Conservation (phyloP, 1,284 basidiomycete genomes). For the Trichosporon coremiiforme region DNA sequence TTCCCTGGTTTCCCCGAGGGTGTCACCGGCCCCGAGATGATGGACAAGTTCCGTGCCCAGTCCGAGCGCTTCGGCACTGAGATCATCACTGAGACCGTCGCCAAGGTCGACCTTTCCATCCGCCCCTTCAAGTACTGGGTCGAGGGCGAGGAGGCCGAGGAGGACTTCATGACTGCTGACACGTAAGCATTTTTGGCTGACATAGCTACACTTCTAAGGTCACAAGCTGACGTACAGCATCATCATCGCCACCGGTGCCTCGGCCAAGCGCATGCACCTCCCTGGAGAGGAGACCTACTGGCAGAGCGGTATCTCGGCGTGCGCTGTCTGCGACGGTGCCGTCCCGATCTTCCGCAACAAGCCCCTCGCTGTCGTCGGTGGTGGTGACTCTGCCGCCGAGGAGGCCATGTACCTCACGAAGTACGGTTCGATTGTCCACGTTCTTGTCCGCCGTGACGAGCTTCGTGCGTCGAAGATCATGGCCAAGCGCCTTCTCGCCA, state of each 20-base stretch:
- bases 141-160: slow-evolving; percentile 81
- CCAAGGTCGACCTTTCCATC: slow-evolving; percentile 88
- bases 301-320: slow-evolving; percentile 98
- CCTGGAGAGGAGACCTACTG: slow-evolving; percentile 95
- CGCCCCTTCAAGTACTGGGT: slow-evolving; percentile 98
- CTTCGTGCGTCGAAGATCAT: slow-evolving; percentile 97
- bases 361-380: slow-evolving; percentile 94
- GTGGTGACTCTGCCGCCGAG: slow-evolving; percentile 98
- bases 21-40: slow-evolving; percentile 92
- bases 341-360: slow-evolving; percentile 99
- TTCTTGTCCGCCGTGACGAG: slow-evolving; percentile 88
- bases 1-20: slow-evolving; percentile 98
- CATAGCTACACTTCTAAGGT: background rate
- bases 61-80: slow-evolving; percentile 88
- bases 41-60: slow-evolving; percentile 97
- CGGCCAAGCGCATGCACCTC: slow-evolving; percentile 85
- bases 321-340: slow-evolving; percentile 97
- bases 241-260: slow-evolving; percentile 96
- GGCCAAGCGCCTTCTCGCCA: slow-evolving; percentile 85
- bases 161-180: slow-evolving; percentile 77
- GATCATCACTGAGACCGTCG: slow-evolving; percentile 95
- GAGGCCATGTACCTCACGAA: slow-evolving; percentile 94
- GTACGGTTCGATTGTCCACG: slow-evolving; percentile 93
- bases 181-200: slow-evolving; percentile 56
- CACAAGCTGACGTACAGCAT: slow-evolving; percentile 55